These are phyloP conservation scores for Pythium brassicae DNA, from an alignment of 352 stramenopile species.

Conservation along the genomic window DNA sequence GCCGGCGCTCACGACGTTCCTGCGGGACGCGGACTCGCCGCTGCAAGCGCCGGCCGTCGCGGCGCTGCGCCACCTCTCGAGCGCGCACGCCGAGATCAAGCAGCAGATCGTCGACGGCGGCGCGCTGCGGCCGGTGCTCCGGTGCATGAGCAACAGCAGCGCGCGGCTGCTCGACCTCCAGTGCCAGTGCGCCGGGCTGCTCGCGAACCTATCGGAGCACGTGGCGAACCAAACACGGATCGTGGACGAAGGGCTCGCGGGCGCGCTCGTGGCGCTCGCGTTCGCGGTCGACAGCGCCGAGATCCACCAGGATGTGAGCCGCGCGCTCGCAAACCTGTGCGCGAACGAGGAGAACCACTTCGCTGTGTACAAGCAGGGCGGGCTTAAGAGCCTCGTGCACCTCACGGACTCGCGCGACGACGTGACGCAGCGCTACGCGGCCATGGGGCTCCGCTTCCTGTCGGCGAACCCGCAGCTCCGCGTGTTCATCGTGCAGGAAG, in stretches of 20 bases:
- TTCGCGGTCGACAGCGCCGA: constrained; percentile 78
- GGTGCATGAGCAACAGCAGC: constrained; percentile 72
- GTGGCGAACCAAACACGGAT: constrained; percentile 89
- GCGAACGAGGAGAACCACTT: constrained; percentile 94
- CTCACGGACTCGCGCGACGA: constrained; percentile 88
- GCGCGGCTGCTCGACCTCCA: constrained; percentile 88
- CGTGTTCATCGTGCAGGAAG: constrained; percentile 89
- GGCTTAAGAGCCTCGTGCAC: constrained; percentile 85
- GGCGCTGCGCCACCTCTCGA: constrained; percentile 89
- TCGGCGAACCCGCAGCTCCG: constrained; percentile 92
- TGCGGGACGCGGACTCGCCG: constrained; percentile 83
- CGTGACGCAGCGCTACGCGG: constrained; percentile 93
- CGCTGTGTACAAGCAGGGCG: constrained; percentile 91
- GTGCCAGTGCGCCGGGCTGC: constrained; percentile 90
- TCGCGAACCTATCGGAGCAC: constrained; percentile 94
- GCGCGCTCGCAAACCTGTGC: constrained; percentile 90
- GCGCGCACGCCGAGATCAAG: constrained; percentile 80
- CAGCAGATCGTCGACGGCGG: constrained; percentile 78
- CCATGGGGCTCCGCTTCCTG: constrained; percentile 94
- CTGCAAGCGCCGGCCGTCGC: constrained; percentile 89
- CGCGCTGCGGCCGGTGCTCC: constrained; percentile 78
- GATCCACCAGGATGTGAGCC: constrained; percentile 92
- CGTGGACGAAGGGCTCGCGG: constrained; percentile 87
- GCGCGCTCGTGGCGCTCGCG: constrained; percentile 77
- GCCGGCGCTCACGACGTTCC: constrained; percentile 83